Base-by-base conservation (phyloP, 1,284 basidiomycete genomes). In the Wallemia hederae region DNA sequence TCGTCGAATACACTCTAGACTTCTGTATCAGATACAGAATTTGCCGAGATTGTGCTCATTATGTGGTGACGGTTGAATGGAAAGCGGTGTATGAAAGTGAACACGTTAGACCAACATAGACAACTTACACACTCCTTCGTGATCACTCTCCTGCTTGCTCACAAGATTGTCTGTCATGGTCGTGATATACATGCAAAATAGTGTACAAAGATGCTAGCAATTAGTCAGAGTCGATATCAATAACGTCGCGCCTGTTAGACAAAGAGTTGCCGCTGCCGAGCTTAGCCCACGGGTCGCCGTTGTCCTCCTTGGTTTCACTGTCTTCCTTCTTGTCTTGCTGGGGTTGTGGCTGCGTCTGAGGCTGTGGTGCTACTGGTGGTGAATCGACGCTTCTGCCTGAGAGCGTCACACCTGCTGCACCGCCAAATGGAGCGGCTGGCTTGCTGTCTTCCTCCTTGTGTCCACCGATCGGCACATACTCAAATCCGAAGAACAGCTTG, bases 401-500 rank as follows among this genome's bases (percentile, higher is more conserved):
- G 39, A 49, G 39, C 24, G 56, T 26, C 19, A 26, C 56, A 11
- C 56, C 56, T 15, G 56, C 17, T 3, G 9, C 25, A 9, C 25
- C 25, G 9, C 56, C 56, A 58, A 11, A 58, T 28, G 56, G 27
- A 9, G 7, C 25, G 2, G 56, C 7, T 5, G 56, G 56, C 25
- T 58, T 22, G 25, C 25, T 5, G 7, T 22, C 24, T 11, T 58
- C 56, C 9, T 17, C n/a, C 25, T 26, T 26, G 25, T 58, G 56
- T 17, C 56, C 56, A 28, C 56, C 56, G 27, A 58, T 7, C 5
- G 64, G 61, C 15, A 59, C 58, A 24, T 34, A 59, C 58, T 65
- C 63, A 74, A 83, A 96, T 9, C 90, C 90, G 68, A 96, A 94
- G 75, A 96, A 94, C 25, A 94, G 75, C 66, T 91, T 85, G 24